phyloP scores from a whole-genome alignment of 352 stramenopile genomes.

The Phytophthora capsici region DNA sequence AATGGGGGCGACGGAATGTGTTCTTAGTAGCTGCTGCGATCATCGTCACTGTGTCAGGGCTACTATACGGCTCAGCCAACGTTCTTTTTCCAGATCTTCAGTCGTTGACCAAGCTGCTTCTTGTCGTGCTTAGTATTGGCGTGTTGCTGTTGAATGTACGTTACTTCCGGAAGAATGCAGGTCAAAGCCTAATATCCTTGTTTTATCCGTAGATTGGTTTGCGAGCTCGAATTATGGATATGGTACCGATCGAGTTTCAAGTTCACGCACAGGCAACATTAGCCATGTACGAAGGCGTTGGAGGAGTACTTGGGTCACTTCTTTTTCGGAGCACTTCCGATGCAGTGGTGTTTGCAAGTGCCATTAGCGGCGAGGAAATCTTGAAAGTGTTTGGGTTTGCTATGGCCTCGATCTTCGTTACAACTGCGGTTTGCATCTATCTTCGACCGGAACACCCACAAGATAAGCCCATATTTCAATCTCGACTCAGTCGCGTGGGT shows the following conservation, averaged over 20 bases:
- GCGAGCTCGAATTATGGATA: slow-evolving; percentile 77
- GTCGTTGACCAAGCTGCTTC: slow-evolving; percentile 52
- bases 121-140: slow-evolving; percentile 70
- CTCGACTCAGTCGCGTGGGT: slow-evolving; percentile 57
- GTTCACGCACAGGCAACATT: slow-evolving; percentile 77
- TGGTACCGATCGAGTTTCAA: slow-evolving; percentile 78
- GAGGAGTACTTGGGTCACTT: slow-evolving; percentile 61
- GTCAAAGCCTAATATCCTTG: no score
- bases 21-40: slow-evolving; percentile 61
- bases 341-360: slow-evolving; percentile 72
- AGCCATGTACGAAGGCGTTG: slow-evolving; percentile 72
- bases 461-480: slow-evolving; percentile 56
- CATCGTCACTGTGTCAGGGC: slow-evolving; percentile 54
- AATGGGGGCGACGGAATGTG: slow-evolving; percentile 72
- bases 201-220: slow-evolving; percentile 55
- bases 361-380: slow-evolving; percentile 72
- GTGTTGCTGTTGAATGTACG: slow-evolving; percentile 67
- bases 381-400: slow-evolving; percentile 67
- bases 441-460: slow-evolving; percentile 70
- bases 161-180: background rate
- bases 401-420: slow-evolving; percentile 56
- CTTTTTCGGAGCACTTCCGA: slow-evolving; percentile 73
- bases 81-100: slow-evolving; percentile 60
- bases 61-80: slow-evolving; percentile 72
- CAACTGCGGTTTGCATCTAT: slow-evolving; percentile 59